Conservation (phyloP, 139 green algal genomes). For the Chlorella sp. region DNA sequence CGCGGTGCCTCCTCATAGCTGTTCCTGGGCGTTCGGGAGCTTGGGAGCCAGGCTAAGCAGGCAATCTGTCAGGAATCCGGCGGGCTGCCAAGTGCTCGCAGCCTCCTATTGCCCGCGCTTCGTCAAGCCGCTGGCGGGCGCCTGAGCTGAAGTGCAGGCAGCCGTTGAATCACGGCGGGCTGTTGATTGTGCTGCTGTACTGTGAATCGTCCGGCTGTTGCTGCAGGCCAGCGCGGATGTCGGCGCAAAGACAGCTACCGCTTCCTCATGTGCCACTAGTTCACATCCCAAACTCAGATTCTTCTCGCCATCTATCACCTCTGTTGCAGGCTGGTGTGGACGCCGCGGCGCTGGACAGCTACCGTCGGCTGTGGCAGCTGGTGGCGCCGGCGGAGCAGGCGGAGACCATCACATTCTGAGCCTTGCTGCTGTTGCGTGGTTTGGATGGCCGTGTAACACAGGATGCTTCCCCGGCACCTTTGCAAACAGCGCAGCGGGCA, state of each 20-base stretch:
- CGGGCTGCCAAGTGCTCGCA: no score
- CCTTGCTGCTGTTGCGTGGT: no score
- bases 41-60: background rate
- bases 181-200: background rate
- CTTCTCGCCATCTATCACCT: background rate
- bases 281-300: no score
- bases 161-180: background rate
- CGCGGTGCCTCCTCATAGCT: no score
- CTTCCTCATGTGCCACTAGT: no score
- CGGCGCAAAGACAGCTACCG: no score
- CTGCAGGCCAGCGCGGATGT: background rate
- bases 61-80: background rate
- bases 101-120: no score
- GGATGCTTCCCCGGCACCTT: no score
- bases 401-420: slow-evolving; percentile 5
- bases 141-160: no score
- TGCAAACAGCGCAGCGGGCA: no score
- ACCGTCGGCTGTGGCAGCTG: slow-evolving; percentile 37
- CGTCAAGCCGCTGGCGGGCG: no score
- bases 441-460: no score
- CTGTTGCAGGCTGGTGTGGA: slow-evolving; percentile 45
- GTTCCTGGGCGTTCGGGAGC: background rate
- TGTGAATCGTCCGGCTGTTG: background rate
- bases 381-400: slow-evolving; percentile 29
- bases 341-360: slow-evolving; percentile 27